Conservation (phyloP, 768 basidiomycete genomes). For the Leccinellum luteum region DNA sequence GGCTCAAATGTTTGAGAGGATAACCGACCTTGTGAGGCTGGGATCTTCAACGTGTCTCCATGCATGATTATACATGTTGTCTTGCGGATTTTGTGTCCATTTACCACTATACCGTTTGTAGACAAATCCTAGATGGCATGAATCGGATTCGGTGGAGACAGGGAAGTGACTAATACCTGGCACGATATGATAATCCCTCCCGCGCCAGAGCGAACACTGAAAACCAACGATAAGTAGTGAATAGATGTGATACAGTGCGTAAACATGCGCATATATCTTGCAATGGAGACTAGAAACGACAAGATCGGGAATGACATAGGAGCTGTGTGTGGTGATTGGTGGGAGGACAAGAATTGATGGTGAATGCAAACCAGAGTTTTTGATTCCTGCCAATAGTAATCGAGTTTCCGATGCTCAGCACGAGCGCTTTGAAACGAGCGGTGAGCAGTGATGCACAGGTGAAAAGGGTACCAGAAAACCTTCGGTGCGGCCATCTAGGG, state of each 20-base stretch:
- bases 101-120: conserved; percentile 71
- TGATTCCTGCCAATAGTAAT: conserved; percentile 71
- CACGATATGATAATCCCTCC: conserved; percentile 79
- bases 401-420: conserved; percentile 60
- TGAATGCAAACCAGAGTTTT: conserved; percentile 49
- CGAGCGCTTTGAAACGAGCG: conserved; percentile 43
- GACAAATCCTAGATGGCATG: conserved; percentile 58
- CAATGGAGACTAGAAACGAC: conserved; percentile 72
- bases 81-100: conserved; percentile 66
- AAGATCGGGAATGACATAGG: conserved; percentile 63
- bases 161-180: conserved; percentile 44
- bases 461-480: conserved; percentile 35
- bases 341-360: not conserved
- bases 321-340: conserved; percentile 23
- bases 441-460: not conserved
- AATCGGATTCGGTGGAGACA: not conserved
- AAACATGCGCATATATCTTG: conserved; percentile 72
- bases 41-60: conserved; percentile 67
- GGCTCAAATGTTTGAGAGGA: not conserved
- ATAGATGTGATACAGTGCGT: not conserved
- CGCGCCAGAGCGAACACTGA: conserved; percentile 63
- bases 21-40: conserved; percentile 55
- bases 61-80: conserved; percentile 72
- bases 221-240: not conserved
- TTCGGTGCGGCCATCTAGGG: conserved; percentile 61